phyloP scores from a whole-genome alignment of 1,284 basidiomycete species.

The Afroboletus lepidellus region DNA sequence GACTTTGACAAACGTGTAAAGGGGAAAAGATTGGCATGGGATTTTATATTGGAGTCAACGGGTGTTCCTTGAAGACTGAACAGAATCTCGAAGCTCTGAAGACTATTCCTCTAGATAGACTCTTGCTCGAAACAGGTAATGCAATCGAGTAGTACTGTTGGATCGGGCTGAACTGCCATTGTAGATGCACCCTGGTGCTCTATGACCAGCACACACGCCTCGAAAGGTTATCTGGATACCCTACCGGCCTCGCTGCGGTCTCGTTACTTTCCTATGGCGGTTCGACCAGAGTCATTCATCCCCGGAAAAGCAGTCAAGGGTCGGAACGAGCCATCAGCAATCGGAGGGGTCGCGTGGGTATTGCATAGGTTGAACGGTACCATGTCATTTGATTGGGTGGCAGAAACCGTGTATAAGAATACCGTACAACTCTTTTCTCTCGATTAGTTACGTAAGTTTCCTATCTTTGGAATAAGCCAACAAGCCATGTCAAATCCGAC shows the following conservation, averaged over 20 bases:
- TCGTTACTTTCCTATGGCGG: conserved; percentile 53
- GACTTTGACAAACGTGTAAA: not conserved
- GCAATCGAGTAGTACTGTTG: not conserved
- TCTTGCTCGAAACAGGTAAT: conserved; percentile 81
- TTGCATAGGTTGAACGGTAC: conserved; percentile 59
- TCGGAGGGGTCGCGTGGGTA: conserved; percentile 79
- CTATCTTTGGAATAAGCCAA: not conserved
- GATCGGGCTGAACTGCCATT: not conserved
- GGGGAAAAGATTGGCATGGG: conserved; percentile 61
- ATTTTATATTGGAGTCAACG: conserved; percentile 66
- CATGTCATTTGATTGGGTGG: conserved; percentile 57
- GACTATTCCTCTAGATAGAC: conserved; percentile 58
- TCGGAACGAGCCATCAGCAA: conserved; percentile 76
- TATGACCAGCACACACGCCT: conserved; percentile 76
- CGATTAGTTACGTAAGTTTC: conserved; percentile 25
- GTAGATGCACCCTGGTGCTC: conserved; percentile 85
- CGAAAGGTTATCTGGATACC: conserved; percentile 53
- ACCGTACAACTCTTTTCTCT: conserved; percentile 63
- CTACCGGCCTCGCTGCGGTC: conserved; percentile 50
- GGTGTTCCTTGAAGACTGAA: conserved; percentile 81
- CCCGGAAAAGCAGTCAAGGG: conserved; percentile 73
- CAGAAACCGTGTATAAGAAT: conserved; percentile 65
- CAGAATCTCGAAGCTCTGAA: conserved; percentile 66
- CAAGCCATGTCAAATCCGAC: conserved; percentile 16
- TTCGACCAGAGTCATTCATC: conserved; percentile 70